Evolutionary conservation across 2,329 filamentous ascomycete species (phyloP), one percentile per base, ranked within the genome.

Genomic region (Penicillium sp.): DNA sequence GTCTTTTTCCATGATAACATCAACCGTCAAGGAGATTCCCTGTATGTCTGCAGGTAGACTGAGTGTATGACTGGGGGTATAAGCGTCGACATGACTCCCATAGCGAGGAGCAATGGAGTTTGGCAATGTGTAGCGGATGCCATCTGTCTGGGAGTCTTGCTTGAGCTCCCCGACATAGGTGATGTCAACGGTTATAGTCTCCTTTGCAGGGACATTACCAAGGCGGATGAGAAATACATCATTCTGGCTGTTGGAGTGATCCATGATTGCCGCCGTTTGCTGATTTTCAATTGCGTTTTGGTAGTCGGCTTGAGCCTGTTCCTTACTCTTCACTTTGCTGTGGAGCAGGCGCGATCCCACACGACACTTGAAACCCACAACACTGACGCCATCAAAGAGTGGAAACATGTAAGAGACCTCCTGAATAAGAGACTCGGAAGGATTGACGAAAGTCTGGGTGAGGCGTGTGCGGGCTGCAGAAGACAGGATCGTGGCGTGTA

Each of bases 151-250:
- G 44, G 86, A 83, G 68, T 91, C 88, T 64, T 91, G 87, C 75
- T 90, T 90, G 55, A 92, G 79, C 70, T 92, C 88, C 2, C 86
- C 87, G 4, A 90, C 79, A 61, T 89, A 91, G 0, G 79, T 84
- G 56, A 91, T 84, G 11, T 87, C 80, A 6, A 91, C 82, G 6
- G 80, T 70, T 36, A 90, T 76, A 36, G 78, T 81, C 16, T 83
- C 81, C 0, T 79, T 80, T 0, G 84, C 80, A 0, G 87, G 85
- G 0, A 92, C 81, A 62, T 90, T 91, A 10, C 88, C 89, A 1
- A 92, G 76, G 0, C 82, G 85, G 0, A 87, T 88, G 4, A 81
- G 85, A 70, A 91, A 92, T 33, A 89, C 83, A 69, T 92, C 89
- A 2, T 83, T 79, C 1, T 86, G 81, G 18, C 83, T 76, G 0